Conservation (phyloP, 2,329 filamentous ascomycete species). For the Trichoderma semiorbis region DNA sequence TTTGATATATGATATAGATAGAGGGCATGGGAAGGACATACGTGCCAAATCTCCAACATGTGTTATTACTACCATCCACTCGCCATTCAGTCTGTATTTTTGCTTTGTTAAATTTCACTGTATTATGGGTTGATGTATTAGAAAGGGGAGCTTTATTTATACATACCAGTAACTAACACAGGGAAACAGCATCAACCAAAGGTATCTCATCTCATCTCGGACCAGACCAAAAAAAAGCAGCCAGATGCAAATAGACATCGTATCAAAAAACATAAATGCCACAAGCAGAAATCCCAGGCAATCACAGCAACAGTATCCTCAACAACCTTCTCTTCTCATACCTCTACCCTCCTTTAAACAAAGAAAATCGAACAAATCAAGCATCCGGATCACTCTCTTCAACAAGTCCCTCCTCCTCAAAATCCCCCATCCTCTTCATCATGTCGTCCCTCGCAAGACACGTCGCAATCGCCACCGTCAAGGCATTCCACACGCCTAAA, state of each 20-base stretch:
- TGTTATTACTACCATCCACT: slow-evolving; percentile 16
- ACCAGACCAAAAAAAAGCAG: not conserved
- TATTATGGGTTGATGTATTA: too few relatives aligned
- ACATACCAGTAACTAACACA: not conserved
- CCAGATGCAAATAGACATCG: not conserved
- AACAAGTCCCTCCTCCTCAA: slow-evolving; percentile 29
- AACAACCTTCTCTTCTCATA: not conserved
- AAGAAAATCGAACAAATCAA: slow-evolving; percentile 22
- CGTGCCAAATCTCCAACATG: slow-evolving; percentile 27
- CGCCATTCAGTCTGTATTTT: not conserved
- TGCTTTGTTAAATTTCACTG: not conserved
- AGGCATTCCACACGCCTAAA: slow-evolving; percentile 44
- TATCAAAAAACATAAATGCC: not conserved
- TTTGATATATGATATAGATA: slow-evolving; percentile 25
- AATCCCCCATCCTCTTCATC: slow-evolving; percentile 33
- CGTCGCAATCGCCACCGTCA: slow-evolving; percentile 39
- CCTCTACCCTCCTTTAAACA: not conserved
- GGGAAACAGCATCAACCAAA: not conserved
- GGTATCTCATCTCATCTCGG: not conserved
- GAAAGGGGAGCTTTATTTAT: not conserved
- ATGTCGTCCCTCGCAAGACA: slow-evolving; percentile 42
- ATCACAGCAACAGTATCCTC: not conserved
- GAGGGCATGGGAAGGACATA: slow-evolving; percentile 24
- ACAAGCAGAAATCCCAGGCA: not conserved
- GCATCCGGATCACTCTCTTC: slow-evolving; percentile 40